Percentiles rank a stretch among this genome's conserved stretches.
phyloP scores from a whole-genome alignment of 805 yeast species.

The Isabelozyma pseudorhagii region DNA sequence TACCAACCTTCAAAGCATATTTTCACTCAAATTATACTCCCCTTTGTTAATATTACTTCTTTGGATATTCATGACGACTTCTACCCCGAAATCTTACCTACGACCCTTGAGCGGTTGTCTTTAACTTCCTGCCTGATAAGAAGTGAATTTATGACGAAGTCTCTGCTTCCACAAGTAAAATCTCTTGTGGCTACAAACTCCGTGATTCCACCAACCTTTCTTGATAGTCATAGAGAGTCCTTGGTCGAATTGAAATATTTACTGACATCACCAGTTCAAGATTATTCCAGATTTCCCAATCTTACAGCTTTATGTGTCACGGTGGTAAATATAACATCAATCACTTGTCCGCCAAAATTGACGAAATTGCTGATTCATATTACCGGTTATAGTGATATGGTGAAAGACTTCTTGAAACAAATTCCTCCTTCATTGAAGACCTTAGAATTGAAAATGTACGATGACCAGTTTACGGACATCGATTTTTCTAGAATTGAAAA shows the following conservation, averaged over 20 bases:
- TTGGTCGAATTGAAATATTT: not conserved
- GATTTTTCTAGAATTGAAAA: not conserved
- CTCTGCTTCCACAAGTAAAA: not conserved
- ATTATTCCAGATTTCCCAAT: not conserved
- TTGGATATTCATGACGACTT: not conserved
- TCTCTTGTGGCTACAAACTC: not conserved
- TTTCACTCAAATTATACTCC: not conserved
- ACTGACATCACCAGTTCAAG: not conserved
- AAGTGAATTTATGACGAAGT: too few relatives aligned
- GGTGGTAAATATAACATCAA: not conserved
- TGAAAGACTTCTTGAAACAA: not conserved
- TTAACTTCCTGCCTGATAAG: not conserved
- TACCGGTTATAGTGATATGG: too few relatives aligned
- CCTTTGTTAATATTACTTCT: not conserved
- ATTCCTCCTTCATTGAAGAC: not conserved
- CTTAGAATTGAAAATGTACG: not conserved
- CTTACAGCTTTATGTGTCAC: not conserved
- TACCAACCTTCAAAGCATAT: not conserved
- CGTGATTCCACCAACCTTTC: not conserved
- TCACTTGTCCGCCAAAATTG: not conserved
- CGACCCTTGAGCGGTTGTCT: not conserved
- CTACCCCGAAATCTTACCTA: not conserved
- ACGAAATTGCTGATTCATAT: not conserved
- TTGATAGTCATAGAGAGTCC: not conserved
- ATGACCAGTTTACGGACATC: not conserved